Evolutionary conservation across 2,329 filamentous ascomycete species (phyloP).

Genomic region (Colletotrichum liaoningense): DNA sequence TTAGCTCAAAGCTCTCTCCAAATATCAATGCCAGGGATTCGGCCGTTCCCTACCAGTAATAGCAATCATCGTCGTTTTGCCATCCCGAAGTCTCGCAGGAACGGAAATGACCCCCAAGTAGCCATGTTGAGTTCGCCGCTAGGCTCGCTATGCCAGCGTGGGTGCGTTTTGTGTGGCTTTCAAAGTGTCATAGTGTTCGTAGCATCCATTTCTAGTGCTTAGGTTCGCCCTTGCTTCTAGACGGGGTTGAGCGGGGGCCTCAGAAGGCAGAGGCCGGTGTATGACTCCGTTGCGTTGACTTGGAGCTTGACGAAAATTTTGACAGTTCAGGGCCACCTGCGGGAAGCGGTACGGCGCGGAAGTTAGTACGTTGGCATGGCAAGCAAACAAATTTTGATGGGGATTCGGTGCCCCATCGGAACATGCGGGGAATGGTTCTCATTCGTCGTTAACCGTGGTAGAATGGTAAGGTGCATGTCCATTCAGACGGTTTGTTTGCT

Average conservation of each 20-base stretch:
- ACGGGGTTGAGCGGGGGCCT: constrained; percentile 19
- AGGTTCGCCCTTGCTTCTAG: constrained; percentile 19
- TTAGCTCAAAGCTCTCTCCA: neutral
- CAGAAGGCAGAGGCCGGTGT: neutral
- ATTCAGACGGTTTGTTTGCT: constrained; percentile 2
- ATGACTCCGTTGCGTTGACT: constrained; percentile 11
- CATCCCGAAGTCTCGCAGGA: neutral
- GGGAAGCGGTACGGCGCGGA: constrained; percentile 36
- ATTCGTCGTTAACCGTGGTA: constrained; percentile 1
- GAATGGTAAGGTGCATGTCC: neutral
- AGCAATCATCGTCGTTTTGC: too few species aligned
- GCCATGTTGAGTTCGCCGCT: neutral
- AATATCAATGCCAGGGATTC: neutral
- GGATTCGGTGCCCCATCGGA: constrained; percentile 11
- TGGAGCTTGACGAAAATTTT: neutral
- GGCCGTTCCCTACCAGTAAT: neutral
- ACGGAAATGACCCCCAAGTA: neutral
- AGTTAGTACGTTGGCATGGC: constrained; percentile 32
- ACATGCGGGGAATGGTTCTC: constrained; percentile 7
- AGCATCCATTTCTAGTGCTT: constrained; percentile 8
- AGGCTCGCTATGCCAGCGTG: neutral
- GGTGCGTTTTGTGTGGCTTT: constrained; percentile 3
- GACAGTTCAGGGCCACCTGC: constrained; percentile 25
- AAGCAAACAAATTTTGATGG: constrained; percentile 32
- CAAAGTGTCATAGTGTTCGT: neutral